These are phyloP conservation scores for Fusarium cicatricum DNA, from an alignment of 2,329 filamentous ascomycete species.

Conservation along the genomic window DNA sequence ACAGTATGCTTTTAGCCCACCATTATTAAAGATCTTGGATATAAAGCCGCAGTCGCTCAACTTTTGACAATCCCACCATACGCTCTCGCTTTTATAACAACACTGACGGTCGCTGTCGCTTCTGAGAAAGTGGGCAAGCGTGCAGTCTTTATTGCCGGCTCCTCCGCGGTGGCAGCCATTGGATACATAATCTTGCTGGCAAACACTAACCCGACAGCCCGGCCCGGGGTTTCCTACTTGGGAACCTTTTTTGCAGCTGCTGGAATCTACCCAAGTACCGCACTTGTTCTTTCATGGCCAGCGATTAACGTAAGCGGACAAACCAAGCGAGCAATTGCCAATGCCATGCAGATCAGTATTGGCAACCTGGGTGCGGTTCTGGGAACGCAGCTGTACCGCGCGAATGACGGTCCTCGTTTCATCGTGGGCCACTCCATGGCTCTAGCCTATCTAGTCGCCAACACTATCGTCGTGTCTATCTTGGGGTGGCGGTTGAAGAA, in stretches of 20 bases:
- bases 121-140: constrained; percentile 66
- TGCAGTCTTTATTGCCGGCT: constrained; percentile 70
- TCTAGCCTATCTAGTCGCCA: constrained; percentile 68
- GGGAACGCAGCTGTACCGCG: constrained; percentile 74
- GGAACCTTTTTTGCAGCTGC: constrained; percentile 71
- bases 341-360: constrained; percentile 76
- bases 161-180: constrained; percentile 63
- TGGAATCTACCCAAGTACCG: constrained; percentile 72
- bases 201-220: constrained; percentile 53
- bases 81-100: constrained; percentile 67
- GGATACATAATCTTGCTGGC: constrained; percentile 70
- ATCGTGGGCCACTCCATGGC: constrained; percentile 73
- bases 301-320: constrained; percentile 77
- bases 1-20: constrained; percentile 49
- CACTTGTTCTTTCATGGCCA: constrained; percentile 72
- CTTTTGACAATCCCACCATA: constrained; percentile 71
- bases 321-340: constrained; percentile 73
- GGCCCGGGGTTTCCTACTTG: constrained; percentile 65
- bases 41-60: constrained; percentile 61
- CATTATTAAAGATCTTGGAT: constrained; percentile 63
- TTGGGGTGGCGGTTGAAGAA: constrained; percentile 63
- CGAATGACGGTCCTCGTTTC: constrained; percentile 66
- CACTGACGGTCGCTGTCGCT: constrained; percentile 64
- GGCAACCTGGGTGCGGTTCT: constrained; percentile 74
- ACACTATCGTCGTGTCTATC: constrained; percentile 60